These are phyloP conservation scores for Niveomyces coronatus DNA, from an alignment of 2,329 filamentous ascomycete species.

Conservation along the genomic window DNA sequence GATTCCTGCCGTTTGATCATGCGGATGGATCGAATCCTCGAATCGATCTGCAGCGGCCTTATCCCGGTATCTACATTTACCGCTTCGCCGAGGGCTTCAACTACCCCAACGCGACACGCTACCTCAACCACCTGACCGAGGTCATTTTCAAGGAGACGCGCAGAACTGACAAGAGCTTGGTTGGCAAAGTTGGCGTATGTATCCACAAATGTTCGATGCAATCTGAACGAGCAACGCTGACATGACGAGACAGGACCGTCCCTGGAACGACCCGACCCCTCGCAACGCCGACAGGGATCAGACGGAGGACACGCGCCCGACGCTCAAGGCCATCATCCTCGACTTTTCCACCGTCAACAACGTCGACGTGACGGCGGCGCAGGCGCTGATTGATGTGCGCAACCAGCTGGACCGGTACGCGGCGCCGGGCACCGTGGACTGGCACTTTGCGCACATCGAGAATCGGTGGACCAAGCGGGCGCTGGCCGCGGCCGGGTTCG, in stretches of 20 bases:
- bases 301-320: conserved; percentile 30
- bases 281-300: conserved; percentile 22
- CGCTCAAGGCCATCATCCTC: conserved; percentile 44
- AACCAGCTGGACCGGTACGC: conserved; percentile 43
- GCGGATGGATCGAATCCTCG: conserved; percentile 85
- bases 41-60: conserved; percentile 67
- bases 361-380: conserved; percentile 45
- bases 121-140: conserved; percentile 66
- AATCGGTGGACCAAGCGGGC: conserved; percentile 49
- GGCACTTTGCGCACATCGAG: conserved; percentile 42
- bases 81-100: conserved; percentile 92
- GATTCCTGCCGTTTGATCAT: conserved; percentile 82
- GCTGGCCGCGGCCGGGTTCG: conserved; percentile 43
- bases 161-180: conserved; percentile 30
- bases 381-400: conserved; percentile 43
- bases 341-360: conserved; percentile 46
- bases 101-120: conserved; percentile 86
- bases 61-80: conserved; percentile 92
- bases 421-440: conserved; percentile 32
- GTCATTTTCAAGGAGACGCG: conserved; percentile 35
- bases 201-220: too few relatives aligned
- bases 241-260: conserved; percentile 29
- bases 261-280: conserved; percentile 46
- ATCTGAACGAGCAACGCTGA: too few relatives aligned
- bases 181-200: conserved; percentile 32